These are phyloP conservation scores for Chaetomium cochliodes DNA, from an alignment of 495 filamentous ascomycete species.

Conservation along the genomic window DNA sequence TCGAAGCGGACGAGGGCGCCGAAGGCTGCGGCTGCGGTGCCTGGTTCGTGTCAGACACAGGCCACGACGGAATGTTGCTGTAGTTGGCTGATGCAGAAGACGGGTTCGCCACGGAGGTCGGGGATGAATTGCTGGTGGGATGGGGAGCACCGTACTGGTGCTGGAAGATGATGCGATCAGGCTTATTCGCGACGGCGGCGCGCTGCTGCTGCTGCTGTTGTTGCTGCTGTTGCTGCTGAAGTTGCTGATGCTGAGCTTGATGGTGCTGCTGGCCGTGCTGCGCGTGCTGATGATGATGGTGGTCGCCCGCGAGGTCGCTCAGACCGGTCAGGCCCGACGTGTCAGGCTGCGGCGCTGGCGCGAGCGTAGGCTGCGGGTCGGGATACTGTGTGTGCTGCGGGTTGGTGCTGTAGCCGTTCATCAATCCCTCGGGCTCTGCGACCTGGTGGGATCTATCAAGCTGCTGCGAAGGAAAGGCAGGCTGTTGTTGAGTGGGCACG, in stretches of 20 bases:
- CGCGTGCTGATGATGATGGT: constrained; percentile 30
- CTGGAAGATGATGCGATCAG: constrained; percentile 34
- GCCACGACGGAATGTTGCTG: constrained; percentile 32
- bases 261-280: constrained; percentile 29
- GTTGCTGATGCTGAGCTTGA: constrained; percentile 24
- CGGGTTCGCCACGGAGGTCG: constrained; percentile 41
- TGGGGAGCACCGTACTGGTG: constrained; percentile 37
- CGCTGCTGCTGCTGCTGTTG: constrained; percentile 31
- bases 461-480: constrained; percentile 36
- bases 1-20: constrained; percentile 31
- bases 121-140: constrained; percentile 35
- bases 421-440: constrained; percentile 33
- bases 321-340: constrained; percentile 29
- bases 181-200: constrained; percentile 25
- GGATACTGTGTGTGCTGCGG: constrained; percentile 34
- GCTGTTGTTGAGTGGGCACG: constrained; percentile 30
- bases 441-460: constrained; percentile 38
- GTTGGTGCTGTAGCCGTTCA: constrained; percentile 36
- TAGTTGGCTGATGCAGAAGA: constrained; percentile 29
- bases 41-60: constrained; percentile 29
- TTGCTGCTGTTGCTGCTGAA: constrained; percentile 31
- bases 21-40: constrained; percentile 30
- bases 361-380: constrained; percentile 32
- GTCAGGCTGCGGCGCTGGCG: constrained; percentile 30
- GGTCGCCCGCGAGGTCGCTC: constrained; percentile 31